phyloP scores from a whole-genome alignment of 2,329 filamentous ascomycete species.

The Epicoccum sorghinum region DNA sequence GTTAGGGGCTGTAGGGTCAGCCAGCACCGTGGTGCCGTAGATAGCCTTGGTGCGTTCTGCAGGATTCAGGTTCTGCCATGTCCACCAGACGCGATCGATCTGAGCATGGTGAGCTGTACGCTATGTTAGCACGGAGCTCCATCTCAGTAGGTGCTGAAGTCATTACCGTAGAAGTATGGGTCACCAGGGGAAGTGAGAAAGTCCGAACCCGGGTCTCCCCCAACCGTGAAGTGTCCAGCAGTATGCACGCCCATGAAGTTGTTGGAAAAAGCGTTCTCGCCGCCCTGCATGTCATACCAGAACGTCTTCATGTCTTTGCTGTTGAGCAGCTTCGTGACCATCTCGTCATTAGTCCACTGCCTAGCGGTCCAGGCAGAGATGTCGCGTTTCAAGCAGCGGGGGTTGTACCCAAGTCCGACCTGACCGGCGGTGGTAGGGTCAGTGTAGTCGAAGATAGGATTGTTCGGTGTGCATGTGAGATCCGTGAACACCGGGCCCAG shows the following conservation, averaged over 20 bases:
- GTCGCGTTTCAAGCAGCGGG: constrained; percentile 47
- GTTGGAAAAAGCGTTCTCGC: constrained; percentile 33
- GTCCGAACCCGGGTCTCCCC: constrained; percentile 53
- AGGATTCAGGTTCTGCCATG: constrained; percentile 55
- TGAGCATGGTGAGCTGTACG: constrained; percentile 42
- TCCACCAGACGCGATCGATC: constrained; percentile 57
- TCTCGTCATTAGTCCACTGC: constrained; percentile 37
- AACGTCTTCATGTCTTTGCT: constrained; percentile 46
- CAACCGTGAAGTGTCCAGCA: constrained; percentile 53
- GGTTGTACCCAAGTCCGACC: constrained; percentile 34
- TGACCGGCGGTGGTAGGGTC: constrained; percentile 26
- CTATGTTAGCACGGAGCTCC: neutral
- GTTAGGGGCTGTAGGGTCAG: constrained; percentile 51
- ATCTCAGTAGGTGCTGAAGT: too few species aligned
- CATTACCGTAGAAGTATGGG: constrained; percentile 14
- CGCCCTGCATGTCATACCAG: constrained; percentile 48
- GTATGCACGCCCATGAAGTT: constrained; percentile 50
- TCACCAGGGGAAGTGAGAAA: constrained; percentile 49
- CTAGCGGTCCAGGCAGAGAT: constrained; percentile 37
- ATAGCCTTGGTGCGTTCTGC: constrained; percentile 48
- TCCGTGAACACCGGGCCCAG: constrained; percentile 56
- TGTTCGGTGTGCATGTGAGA: constrained; percentile 31
- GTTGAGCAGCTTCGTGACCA: constrained; percentile 33
- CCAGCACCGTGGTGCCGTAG: constrained; percentile 51
- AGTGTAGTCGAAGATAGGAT: constrained; percentile 35